Evolutionary conservation across 1,139 yeast species (phyloP).

Genomic region (Diutina neorugosa): DNA sequence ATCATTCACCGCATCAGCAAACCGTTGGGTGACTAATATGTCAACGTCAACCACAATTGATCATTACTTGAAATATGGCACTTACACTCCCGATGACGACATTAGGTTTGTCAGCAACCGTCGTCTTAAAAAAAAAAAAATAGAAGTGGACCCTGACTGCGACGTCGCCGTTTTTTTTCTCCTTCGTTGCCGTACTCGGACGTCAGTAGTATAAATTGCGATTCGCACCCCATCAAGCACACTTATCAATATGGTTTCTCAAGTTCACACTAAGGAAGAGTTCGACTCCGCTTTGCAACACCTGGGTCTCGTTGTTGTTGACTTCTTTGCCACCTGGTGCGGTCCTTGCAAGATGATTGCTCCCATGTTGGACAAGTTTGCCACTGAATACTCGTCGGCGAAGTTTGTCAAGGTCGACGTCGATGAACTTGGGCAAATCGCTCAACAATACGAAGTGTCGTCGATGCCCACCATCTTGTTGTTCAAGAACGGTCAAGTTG

Average conservation of each 20-base stretch:
- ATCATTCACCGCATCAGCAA: not conserved
- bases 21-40: not conserved
- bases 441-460: constrained; percentile 1
- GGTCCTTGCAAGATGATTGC: constrained; percentile 87
- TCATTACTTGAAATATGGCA: not conserved
- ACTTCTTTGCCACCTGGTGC: constrained; percentile 87
- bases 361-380: constrained; percentile 60
- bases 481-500: constrained; percentile 2
- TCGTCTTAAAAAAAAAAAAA: not conserved
- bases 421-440: constrained; percentile 1
- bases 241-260: constrained; percentile 24
- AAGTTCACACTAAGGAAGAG: constrained; percentile 39
- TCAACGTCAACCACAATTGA: not conserved
- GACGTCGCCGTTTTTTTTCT: not conserved
- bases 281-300: constrained; percentile 46
- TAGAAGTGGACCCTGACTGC: not conserved
- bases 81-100: not conserved
- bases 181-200: not conserved
- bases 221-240: not conserved
- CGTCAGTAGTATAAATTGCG: not conserved
- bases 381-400: constrained; percentile 17
- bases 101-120: not conserved
- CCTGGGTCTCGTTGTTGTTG: constrained; percentile 61
- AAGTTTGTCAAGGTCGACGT: constrained; percentile 4
- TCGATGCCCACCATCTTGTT: constrained; percentile 5